Conservation (phyloP, 129 eudicot species). For the Flaveria bidentis region DNA sequence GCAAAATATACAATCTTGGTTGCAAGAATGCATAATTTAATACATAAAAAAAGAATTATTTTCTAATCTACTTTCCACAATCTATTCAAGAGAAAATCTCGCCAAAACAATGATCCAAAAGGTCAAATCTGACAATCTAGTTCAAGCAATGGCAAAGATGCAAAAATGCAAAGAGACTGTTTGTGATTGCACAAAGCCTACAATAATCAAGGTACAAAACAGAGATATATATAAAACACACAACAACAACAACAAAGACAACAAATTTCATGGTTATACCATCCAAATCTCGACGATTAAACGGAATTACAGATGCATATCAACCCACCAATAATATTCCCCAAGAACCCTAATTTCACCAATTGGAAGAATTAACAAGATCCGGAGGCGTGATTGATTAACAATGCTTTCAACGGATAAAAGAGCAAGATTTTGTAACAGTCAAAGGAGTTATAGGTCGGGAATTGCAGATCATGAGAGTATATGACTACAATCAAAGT, state of each 20-base stretch:
- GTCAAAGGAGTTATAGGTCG: constrained; percentile 23
- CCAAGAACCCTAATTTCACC: constrained; percentile 29
- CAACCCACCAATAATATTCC: neutral
- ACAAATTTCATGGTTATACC: neutral
- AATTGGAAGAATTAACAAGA: constrained; percentile 9
- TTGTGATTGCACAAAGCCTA: constrained; percentile 10
- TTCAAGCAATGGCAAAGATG: neutral
- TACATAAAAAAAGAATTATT: neutral
- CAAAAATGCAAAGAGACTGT: neutral
- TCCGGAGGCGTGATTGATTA: neutral
- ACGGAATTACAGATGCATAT: neutral
- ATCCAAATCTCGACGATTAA: constrained; percentile 1
- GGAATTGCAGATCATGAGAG: constrained; percentile 17
- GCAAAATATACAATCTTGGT: neutral
- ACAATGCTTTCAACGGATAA: constrained; percentile 5
- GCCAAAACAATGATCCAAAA: neutral
- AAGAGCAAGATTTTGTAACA: constrained; percentile 17
- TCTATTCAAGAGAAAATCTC: neutral
- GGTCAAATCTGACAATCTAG: neutral
- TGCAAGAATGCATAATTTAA: constrained; percentile 4
- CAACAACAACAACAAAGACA: neutral
- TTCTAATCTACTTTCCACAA: neutral
- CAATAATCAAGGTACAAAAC: neutral
- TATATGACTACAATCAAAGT: neutral
- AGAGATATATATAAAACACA: neutral